Evolutionary conservation across 2,329 filamentous ascomycete genomes (phyloP).

Genomic region (Fusarium irregulare): DNA sequence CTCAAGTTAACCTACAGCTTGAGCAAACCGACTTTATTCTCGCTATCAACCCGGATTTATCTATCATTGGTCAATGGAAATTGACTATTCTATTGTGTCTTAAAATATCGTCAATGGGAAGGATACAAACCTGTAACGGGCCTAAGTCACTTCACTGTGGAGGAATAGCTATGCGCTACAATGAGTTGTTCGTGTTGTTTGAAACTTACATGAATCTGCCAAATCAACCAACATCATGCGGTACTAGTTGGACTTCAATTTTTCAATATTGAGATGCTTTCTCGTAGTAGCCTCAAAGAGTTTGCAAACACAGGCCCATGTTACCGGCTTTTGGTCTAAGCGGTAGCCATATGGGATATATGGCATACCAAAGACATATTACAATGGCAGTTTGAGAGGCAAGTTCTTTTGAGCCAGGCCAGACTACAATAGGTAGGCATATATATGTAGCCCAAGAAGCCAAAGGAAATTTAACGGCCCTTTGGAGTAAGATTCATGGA

Average conservation of each 20-base stretch:
- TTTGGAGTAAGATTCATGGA: not conserved
- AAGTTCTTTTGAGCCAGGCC: not conserved
- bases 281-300: not conserved
- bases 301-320: not conserved
- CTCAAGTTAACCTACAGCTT: not conserved
- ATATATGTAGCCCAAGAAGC: not conserved
- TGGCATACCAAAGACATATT: not conserved
- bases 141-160: not conserved
- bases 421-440: not conserved
- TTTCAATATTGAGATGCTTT: not conserved
- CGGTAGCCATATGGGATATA: not conserved
- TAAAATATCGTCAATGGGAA: no score
- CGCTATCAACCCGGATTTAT: not conserved
- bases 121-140: not conserved
- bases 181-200: not conserved
- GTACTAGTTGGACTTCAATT: no score
- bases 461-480: not conserved
- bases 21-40: not conserved
- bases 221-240: not conserved
- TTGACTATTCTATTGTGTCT: not conserved
- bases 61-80: not conserved
- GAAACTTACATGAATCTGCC: not conserved
- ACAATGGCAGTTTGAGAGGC: not conserved
- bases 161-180: not conserved
- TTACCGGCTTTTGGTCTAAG: not conserved